Conservation (phyloP, 1,139 yeast genomes). For the Diutina rugosa region DNA sequence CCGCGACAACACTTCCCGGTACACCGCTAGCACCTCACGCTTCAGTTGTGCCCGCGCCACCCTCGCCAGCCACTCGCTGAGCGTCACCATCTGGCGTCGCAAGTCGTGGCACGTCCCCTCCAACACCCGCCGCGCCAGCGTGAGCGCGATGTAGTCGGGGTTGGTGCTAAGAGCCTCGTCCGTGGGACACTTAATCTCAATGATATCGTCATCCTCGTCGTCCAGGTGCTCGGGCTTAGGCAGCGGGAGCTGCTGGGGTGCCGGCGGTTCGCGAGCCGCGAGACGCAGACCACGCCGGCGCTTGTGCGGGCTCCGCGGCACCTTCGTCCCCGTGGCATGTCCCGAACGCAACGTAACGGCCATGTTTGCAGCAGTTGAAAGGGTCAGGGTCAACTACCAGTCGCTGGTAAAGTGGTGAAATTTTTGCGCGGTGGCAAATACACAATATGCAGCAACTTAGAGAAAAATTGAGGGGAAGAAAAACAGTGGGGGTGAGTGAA, state of each 20-base stretch:
- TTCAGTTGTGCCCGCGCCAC: conserved; percentile 6
- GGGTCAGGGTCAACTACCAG: not conserved
- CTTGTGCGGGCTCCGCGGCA: not conserved
- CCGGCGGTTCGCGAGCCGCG: not conserved
- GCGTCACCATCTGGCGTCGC: conserved; percentile 17
- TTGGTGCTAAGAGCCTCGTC: conserved; percentile 12
- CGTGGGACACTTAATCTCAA: no score
- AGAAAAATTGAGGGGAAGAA: not conserved
- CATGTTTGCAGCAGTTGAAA: not conserved
- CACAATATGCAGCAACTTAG: not conserved
- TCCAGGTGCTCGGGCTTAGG: not conserved
- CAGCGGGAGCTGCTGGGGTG: not conserved
- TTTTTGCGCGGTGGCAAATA: not conserved
- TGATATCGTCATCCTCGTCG: not conserved
- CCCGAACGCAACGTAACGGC: conserved; percentile 2
- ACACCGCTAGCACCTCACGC: conserved; percentile 9
- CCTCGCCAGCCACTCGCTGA: conserved; percentile 12
- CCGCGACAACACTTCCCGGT: conserved; percentile 8
- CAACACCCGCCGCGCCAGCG: conserved; percentile 22
- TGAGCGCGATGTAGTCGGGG: conserved; percentile 26
- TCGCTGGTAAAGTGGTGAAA: not conserved
- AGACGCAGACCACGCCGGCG: not conserved
- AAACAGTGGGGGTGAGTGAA: not conserved
- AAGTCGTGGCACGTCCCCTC: conserved; percentile 13
- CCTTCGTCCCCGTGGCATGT: not conserved